phyloP scores from a whole-genome alignment of 345 rosid species.

The Salix arbutifolia region DNA sequence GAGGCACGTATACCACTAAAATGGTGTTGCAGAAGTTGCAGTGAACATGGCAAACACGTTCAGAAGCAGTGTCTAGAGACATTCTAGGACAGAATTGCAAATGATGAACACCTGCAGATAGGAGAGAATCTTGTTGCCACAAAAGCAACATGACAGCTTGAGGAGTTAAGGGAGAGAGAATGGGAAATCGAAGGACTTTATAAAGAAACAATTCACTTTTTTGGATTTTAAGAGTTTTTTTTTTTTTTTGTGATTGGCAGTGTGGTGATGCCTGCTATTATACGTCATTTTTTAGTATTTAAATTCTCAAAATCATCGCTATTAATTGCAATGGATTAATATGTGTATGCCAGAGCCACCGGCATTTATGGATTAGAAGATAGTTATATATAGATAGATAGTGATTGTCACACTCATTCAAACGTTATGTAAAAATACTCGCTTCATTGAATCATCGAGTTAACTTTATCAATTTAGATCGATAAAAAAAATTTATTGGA shows the following conservation, averaged over 20 bases:
- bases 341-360: background rate
- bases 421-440: too few relatives aligned
- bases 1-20: constrained; percentile 57
- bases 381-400: background rate
- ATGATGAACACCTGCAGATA: background rate
- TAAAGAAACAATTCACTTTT: background rate
- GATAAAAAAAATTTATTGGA: too few relatives aligned
- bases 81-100: constrained; percentile 14
- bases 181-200: background rate
- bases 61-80: constrained; percentile 68
- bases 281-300: background rate
- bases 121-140: background rate
- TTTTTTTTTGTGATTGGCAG: background rate
- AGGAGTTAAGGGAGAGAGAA: background rate
- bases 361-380: background rate
- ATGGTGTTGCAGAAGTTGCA: constrained; percentile 97
- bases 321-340: background rate
- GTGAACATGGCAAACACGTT: constrained; percentile 80
- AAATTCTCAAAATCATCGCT: background rate
- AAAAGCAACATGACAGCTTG: background rate
- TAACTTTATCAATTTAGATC: too few relatives aligned
- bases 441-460: too few relatives aligned
- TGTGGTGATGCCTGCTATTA: background rate
- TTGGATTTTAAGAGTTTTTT: background rate
- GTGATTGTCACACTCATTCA: too few relatives aligned